These are phyloP conservation scores for Phytopythium aichiense DNA, from an alignment of 352 stramenopile genomes.

Conservation along the genomic window DNA sequence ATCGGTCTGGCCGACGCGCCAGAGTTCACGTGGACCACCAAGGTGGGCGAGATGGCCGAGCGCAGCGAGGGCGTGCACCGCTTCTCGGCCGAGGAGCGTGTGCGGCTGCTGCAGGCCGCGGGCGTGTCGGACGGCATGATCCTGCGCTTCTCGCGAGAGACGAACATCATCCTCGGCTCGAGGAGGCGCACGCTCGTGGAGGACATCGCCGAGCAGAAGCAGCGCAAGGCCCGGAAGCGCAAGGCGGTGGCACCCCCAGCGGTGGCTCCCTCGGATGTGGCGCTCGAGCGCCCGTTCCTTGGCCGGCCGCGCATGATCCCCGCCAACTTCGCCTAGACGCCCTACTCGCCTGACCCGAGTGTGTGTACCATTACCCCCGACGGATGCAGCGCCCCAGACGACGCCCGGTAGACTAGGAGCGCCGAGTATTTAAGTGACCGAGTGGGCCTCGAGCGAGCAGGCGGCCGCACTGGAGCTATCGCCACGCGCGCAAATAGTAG, in stretches of 20 bases:
- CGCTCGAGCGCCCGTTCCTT: slow-evolving; percentile 26
- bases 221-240: slow-evolving; percentile 28
- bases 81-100: slow-evolving; percentile 46
- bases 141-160: slow-evolving; percentile 55
- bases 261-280: slow-evolving; percentile 3
- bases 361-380: slow-evolving; percentile 3
- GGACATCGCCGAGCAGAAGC: slow-evolving; percentile 27
- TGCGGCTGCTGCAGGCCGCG: slow-evolving; percentile 38
- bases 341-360: not conserved
- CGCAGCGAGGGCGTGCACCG: slow-evolving; percentile 52
- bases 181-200: slow-evolving; percentile 44
- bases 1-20: slow-evolving; percentile 45
- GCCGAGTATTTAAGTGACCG: not conserved
- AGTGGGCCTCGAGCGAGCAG: not conserved
- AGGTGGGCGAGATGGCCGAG: slow-evolving; percentile 61
- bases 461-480: too few relatives aligned
- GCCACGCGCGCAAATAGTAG: not conserved
- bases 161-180: slow-evolving; percentile 62
- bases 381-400: not conserved
- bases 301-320: slow-evolving; percentile 39
- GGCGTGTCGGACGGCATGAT: slow-evolving; percentile 65
- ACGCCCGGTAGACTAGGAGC: not conserved
- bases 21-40: slow-evolving; percentile 62
- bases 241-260: slow-evolving; percentile 12
- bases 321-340: slow-evolving; percentile 33